Percentiles rank a stretch among this genome's conserved stretches.
phyloP scores from a whole-genome alignment of 2,329 filamentous ascomycete species.

The Mollisiaceae sp. region DNA sequence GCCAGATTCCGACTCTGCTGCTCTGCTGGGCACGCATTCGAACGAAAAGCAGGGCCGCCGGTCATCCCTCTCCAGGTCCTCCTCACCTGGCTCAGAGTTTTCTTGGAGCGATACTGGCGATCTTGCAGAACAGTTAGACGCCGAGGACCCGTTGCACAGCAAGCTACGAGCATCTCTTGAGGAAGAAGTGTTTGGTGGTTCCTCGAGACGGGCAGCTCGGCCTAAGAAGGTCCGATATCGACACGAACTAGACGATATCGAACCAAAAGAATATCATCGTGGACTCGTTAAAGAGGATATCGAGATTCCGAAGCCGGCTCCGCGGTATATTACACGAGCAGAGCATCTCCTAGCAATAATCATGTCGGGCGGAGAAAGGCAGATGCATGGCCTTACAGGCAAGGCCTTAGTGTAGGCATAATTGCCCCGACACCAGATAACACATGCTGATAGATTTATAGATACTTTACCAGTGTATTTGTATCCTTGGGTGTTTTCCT shows the following conservation, averaged over 20 bases:
- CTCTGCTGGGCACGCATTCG: slow-evolving; percentile 52
- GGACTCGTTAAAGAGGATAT: slow-evolving; percentile 75
- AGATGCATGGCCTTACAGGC: slow-evolving; percentile 91
- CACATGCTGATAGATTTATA: slow-evolving; percentile 45
- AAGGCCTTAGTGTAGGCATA: slow-evolving; percentile 83
- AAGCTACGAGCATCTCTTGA: slow-evolving; percentile 66
- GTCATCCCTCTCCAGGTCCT: slow-evolving; percentile 56
- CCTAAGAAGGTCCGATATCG: slow-evolving; percentile 75
- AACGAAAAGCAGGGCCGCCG: slow-evolving; percentile 48
- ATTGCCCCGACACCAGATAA: not conserved
- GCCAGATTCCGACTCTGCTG: slow-evolving; percentile 48
- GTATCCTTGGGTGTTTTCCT: slow-evolving; percentile 86
- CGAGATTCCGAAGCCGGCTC: slow-evolving; percentile 72
- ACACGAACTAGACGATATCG: slow-evolving; percentile 46
- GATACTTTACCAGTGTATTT: slow-evolving; percentile 94
- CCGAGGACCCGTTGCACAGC: slow-evolving; percentile 79
- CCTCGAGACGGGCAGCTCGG: slow-evolving; percentile 51
- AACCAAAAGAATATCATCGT: slow-evolving; percentile 47
- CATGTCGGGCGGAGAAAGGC: slow-evolving; percentile 81
- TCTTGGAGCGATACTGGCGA: slow-evolving; percentile 96
- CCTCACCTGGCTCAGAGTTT: slow-evolving; percentile 69
- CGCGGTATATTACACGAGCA: slow-evolving; percentile 65
- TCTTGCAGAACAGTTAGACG: slow-evolving; percentile 87
- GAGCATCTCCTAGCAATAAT: slow-evolving; percentile 78
- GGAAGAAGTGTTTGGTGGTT: slow-evolving; percentile 60